Evolutionary conservation across 2,329 filamentous ascomycete species (phyloP), one percentile per base, ranked within the genome.

Genomic region (Macrophomina phaseolina): DNA sequence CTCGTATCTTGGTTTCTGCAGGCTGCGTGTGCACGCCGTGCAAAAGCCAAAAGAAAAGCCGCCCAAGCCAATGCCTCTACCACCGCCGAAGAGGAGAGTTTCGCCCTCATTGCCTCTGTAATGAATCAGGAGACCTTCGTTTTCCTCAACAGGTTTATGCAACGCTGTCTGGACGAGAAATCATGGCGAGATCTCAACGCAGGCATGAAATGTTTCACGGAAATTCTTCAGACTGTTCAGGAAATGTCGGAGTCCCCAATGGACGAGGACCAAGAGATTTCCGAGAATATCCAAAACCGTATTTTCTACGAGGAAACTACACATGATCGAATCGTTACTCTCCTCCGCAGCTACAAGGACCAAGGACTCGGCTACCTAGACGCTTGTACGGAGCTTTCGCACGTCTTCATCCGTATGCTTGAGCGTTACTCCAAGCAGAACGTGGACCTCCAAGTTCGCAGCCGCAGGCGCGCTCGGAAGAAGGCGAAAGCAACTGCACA

Each of bases 251-350:
- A 91, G 55, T 95, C 92, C 1, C 85, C 87, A 0, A 86, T 92
- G 36, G 94, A 97, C 69, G 94, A 97, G n/a, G 92, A 99, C 71
- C 91, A 97, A 75, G 95, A 98, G 72, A 98, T 99, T 76, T 94
- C 95, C 0, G 94, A 99, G 76, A 99, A 99, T 72, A 97, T 97
- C 12, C 88, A 97, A 63, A 96, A 91, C 73, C 92, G 94, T 68
- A 92, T 99, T n/a, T 99, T 99, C 77, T 99, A 99, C 80, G 95
- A 99, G 78, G 93, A 98, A 75, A 88, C 92, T 0, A 97, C 94
- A 0, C 94, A 99, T 74, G 94, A 99, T 69, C 86, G 91, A 30
- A 87, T 99, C 62, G 86, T 94, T 36, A 87, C 89, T 67, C 91
- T 97, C 64, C 84, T 94, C 0, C 86, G 90, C 69, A 90, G 86